phyloP scores from a whole-genome alignment of 805 yeast genomes.

The Suhomyces sp. region DNA sequence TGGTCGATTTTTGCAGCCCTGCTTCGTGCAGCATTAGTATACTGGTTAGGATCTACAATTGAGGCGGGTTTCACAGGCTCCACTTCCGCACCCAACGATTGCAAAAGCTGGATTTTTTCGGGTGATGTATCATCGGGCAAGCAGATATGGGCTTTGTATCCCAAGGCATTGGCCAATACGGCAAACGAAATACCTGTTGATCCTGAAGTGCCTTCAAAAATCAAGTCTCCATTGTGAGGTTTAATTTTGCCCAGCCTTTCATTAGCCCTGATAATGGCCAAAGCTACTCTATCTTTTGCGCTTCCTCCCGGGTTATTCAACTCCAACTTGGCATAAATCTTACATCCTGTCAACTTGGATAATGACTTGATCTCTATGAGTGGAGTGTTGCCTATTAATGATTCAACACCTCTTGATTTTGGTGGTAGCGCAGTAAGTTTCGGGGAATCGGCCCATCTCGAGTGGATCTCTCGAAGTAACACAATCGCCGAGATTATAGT shows the following conservation, averaged over 20 bases:
- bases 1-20: slow-evolving; percentile 54
- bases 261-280: slow-evolving; percentile 71
- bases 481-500: slow-evolving; percentile 12
- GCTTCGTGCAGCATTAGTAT: slow-evolving; percentile 79
- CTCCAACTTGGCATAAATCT: slow-evolving; percentile 84
- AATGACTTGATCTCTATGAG: slow-evolving; percentile 70
- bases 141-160: slow-evolving; percentile 89
- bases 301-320: slow-evolving; percentile 90
- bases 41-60: slow-evolving; percentile 89
- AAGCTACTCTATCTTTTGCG: slow-evolving; percentile 92
- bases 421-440: slow-evolving; percentile 23
- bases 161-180: slow-evolving; percentile 81
- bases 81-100: slow-evolving; percentile 74
- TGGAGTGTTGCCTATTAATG: slow-evolving; percentile 89
- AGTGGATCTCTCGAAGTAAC: slow-evolving; percentile 7
- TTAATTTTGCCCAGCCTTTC: slow-evolving; percentile 56
- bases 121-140: slow-evolving; percentile 89
- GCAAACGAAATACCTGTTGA: slow-evolving; percentile 96
- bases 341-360: slow-evolving; percentile 70
- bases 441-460: not conserved
- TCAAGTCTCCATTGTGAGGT: slow-evolving; percentile 63
- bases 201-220: slow-evolving; percentile 95
- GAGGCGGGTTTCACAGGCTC: slow-evolving; percentile 92
- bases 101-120: slow-evolving; percentile 73
- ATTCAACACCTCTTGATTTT: slow-evolving; percentile 57